These are phyloP conservation scores for Colletotrichum sp. DNA, from an alignment of 2,329 filamentous ascomycete species.

Conservation along the genomic window DNA sequence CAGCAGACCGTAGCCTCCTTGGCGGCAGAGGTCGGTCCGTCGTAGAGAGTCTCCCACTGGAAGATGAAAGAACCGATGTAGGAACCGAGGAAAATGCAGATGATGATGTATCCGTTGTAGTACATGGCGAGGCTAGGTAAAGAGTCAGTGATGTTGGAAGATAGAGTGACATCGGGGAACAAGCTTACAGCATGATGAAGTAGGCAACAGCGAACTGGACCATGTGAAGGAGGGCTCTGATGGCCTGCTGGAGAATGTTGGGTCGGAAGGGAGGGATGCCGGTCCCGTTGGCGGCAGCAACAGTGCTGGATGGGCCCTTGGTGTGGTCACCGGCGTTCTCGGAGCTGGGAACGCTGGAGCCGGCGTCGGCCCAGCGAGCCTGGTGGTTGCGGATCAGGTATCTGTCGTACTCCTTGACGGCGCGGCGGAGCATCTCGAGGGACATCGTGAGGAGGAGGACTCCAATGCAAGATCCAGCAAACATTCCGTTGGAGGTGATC, in stretches of 20 bases:
- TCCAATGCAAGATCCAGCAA: conserved; percentile 82
- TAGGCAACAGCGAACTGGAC: conserved; percentile 78
- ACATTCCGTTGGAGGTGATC: conserved; percentile 59
- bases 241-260: conserved; percentile 66
- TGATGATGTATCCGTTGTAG: conserved; percentile 77
- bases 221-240: conserved; percentile 72
- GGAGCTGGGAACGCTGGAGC: neutral
- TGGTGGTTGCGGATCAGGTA: conserved; percentile 61
- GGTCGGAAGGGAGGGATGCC: conserved; percentile 53
- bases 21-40: conserved; percentile 36
- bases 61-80: conserved; percentile 77
- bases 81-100: conserved; percentile 80
- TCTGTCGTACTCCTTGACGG: conserved; percentile 75
- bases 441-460: conserved; percentile 75
- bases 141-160: neutral
- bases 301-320: neutral
- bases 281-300: neutral
- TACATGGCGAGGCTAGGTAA: conserved; percentile 57
- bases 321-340: neutral
- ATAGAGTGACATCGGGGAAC: fast-evolving
- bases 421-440: conserved; percentile 75
- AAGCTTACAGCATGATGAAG: conserved; percentile 71
- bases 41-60: conserved; percentile 65
- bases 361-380: conserved; percentile 24
- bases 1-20: conserved; percentile 47